Base-by-base conservation (phyloP, 164 flowering plant genomes). In the Magnolia sinica region DNA sequence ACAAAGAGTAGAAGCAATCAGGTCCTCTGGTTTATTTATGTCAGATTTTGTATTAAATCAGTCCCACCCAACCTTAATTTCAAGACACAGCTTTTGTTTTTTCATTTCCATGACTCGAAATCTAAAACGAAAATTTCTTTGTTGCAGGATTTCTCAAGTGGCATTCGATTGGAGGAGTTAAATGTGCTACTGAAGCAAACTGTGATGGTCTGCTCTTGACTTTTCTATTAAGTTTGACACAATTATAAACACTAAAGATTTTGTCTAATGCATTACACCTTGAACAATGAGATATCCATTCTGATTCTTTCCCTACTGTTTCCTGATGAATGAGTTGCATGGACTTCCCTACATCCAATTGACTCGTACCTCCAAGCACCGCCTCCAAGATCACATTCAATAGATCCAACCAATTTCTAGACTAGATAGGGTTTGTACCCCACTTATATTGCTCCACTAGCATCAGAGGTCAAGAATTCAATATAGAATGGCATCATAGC, bases 81-180 rank as follows among this genome's bases (percentile, higher is more conserved):
- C 49, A 24, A 20, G 31, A 73, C 50, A 71, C 45, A 68, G 45
- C 71, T 69, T 16, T 52, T 75, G 69, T 74, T 68, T 77, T 59
- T 74, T 27, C 29, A 27, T 27, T 27, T 45, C 45, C 45, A 37
- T 37, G 45, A 37, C 45, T 37, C 7, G 7, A 37, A 37, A 37
- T 37, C 45, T 37, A 37, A 37, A 37, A 37, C 7, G 6, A 37
- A 37, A 37, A 3, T 37, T 37, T 37, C 45, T 37, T 37, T 69
- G 58, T 75, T 88, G 81, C 87, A 96, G 98, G 96, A 96, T 84
- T 91, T 88, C 76, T 91, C 99, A 20, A 89, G 81, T 83, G 99
- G 99, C 50, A 75, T 77, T 72, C 98, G 97, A 68, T 90, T 96
- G 86, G 90, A 89, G 86, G 99, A 96, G 86, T 80, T 96, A 77